Evolutionary conservation across 75 land plant species (phyloP), one percentile per base, ranked within the genome.

Genomic region (Selaginella tamariscina): DNA sequence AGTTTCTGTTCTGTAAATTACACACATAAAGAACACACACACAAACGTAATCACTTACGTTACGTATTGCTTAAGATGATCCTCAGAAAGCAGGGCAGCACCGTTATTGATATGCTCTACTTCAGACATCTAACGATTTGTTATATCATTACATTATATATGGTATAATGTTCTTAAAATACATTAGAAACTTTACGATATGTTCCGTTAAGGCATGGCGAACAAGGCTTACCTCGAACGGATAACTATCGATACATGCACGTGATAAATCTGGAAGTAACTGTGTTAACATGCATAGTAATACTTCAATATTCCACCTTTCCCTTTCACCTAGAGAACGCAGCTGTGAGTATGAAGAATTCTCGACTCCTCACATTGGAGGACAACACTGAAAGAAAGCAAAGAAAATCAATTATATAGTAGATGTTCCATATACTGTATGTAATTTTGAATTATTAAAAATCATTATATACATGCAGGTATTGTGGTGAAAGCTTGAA

Each of bases 281-380:
- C 55, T 83, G 84, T 22, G 39, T 66, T 32, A 93, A 71, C 86
- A 93, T 70, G 32, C 85, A 80, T 29, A 93, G 64, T 27, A 93
- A 72, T 64, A 86, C 90, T 81, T 89, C 95, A 73, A 89, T 32
- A 65, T 85, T 89, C 98, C 98, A 93, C 21, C 98, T 82, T 65
- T 93, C 98, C 66, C 88, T 67, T 73, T 93, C 98, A 39, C 98
- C 95, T 24, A 93, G 74, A 77, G 80, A 85, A 68, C 82, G 87
- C 29, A 93, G 83, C 31, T 87, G 81, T 33, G 88, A 78, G 60
- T 93, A 90, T 32, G 85, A 66, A 65, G 96, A 86, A n/a, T 85
- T 89, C 70, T 86, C 88, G 64, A 93, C 96, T 27, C 98, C 96
- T 49, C 95, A 93, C 67, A 89, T 75, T 66, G 98, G 95, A 9